Percentiles rank a stretch among this genome's conserved stretches.
Evolutionary conservation across 2,329 filamentous ascomycete species (phyloP).

Genomic region (Penicillium palitans): DNA sequence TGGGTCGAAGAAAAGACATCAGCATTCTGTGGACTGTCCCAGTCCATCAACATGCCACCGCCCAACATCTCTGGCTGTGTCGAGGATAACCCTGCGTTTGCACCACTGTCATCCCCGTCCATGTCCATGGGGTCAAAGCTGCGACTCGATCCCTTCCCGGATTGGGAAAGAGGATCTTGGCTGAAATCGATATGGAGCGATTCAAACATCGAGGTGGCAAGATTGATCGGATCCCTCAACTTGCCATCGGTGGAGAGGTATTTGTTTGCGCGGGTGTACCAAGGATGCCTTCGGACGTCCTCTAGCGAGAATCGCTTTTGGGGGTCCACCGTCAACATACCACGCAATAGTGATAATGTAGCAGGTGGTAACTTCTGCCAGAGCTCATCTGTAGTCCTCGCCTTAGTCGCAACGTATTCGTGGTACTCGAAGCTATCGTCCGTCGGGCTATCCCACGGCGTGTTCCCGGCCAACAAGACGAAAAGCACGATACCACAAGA

Average conservation of each 20-base stretch:
- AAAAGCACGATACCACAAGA: conserved; percentile 98
- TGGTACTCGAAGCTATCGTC: conserved; percentile 83
- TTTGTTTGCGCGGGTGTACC: conserved; percentile 83
- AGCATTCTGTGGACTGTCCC: conserved; percentile 70
- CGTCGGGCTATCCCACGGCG: conserved; percentile 94
- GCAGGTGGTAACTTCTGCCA: conserved; percentile 77
- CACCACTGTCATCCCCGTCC: conserved; percentile 51
- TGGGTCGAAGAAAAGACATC: conserved; percentile 50
- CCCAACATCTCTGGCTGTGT: conserved; percentile 82
- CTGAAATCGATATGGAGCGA: conserved; percentile 85
- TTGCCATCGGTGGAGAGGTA: conserved; percentile 73
- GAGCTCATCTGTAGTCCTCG: conserved; percentile 79
- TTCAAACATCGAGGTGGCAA: conserved; percentile 95
- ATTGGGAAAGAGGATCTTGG: conserved; percentile 60
- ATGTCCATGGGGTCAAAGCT: conserved; percentile 66
- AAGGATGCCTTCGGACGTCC: conserved; percentile 85
- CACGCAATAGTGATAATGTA: conserved; percentile 78
- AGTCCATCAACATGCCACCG: conserved; percentile 77
- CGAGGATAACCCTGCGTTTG: conserved; percentile 62
- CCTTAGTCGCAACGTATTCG: conserved; percentile 77
- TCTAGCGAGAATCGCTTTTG: conserved; percentile 77
- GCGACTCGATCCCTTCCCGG: conserved; percentile 37
- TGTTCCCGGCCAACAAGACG: conserved; percentile 91
- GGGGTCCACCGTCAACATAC: conserved; percentile 86
- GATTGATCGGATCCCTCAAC: conserved; percentile 72